Conservation (phyloP, 129 eudicot species). For the Logfia minima region DNA sequence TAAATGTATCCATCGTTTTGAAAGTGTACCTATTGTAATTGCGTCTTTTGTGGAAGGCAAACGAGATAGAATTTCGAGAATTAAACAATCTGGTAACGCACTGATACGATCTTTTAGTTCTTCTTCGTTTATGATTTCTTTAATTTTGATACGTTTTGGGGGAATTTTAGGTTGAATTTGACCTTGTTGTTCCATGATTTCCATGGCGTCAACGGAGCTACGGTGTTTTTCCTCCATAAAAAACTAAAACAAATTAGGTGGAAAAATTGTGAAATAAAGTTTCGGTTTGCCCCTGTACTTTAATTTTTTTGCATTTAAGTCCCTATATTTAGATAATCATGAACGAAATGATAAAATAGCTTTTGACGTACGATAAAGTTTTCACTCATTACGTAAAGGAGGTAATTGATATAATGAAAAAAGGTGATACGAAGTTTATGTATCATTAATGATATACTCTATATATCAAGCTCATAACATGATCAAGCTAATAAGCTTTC, state of each 20-base stretch:
- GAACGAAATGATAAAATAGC: no score
- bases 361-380: no score
- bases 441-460: no score
- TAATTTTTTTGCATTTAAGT: neutral
- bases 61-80: slow-evolving; percentile 20
- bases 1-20: slow-evolving; percentile 23
- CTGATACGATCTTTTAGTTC: slow-evolving; percentile 26
- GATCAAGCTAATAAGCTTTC: no score
- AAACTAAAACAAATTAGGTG: neutral
- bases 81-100: slow-evolving; percentile 22
- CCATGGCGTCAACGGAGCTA: slow-evolving; percentile 9
- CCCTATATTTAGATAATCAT: neutral
- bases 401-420: no score
- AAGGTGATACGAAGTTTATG: no score
- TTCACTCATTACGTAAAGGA: no score
- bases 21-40: slow-evolving; percentile 25
- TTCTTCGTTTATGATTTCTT: slow-evolving; percentile 4
- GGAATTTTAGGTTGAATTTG: slow-evolving; percentile 11
- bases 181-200: slow-evolving; percentile 5
- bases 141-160: slow-evolving; percentile 15
- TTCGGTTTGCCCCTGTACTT: slow-evolving; percentile 5
- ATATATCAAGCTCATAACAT: no score
- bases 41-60: slow-evolving; percentile 25
- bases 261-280: neutral
- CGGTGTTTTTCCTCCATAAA: neutral